Evolutionary conservation across 192 early-diverging fungal species (phyloP), one percentile per base, ranked within the genome.

Genomic region (Coemansia sp.): DNA sequence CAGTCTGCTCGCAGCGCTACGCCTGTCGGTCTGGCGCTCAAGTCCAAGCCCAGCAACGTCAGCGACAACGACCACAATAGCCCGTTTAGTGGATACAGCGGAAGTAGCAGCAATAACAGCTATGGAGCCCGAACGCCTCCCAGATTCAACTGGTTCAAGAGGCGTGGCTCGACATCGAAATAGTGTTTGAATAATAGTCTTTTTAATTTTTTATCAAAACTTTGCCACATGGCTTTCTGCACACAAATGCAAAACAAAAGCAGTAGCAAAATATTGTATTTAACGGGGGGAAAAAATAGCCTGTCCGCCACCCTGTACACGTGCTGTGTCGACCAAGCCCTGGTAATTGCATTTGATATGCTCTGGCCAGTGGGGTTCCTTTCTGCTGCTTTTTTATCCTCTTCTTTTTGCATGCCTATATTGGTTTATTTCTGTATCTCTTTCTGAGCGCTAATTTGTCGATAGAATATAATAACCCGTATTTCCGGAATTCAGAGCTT

Each of bases 91-190:
- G 56, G 56, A 8, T 30, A 17, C 17, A 30, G 56, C 33, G 56
- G 56, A 30, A 38, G 56, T 54, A 65, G 61, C 28, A 48, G 48
- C 63, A 71, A 12, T 34, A 58, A 33, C 4, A 38, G 62, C 48
- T 18, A 32, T 20, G 38, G 64, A 17, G 64, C 67, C 7, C 77
- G 71, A 28, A 64, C 64, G 36, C 78, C 78, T 7, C 65, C 72
- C 18, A 60, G 69, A 16, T 81, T 81, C 73, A 81, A 75, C 73
- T 81, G 78, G 78, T 81, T 81, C 67, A 81, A 81, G 69, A 69
- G 78, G 56, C 78, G 78, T 42, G 78, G 78, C 31, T 81, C 78
- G 50, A 81, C 78, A n/a, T 81, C 78, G 28, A 81, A 68, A 54
- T 48, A 33, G 16, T 57, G 31, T 30, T 34, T 14, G 33, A 1